These are phyloP conservation scores for Persicaria maculosa DNA, from an alignment of 148 eudicot genomes.

Conservation along the genomic window DNA sequence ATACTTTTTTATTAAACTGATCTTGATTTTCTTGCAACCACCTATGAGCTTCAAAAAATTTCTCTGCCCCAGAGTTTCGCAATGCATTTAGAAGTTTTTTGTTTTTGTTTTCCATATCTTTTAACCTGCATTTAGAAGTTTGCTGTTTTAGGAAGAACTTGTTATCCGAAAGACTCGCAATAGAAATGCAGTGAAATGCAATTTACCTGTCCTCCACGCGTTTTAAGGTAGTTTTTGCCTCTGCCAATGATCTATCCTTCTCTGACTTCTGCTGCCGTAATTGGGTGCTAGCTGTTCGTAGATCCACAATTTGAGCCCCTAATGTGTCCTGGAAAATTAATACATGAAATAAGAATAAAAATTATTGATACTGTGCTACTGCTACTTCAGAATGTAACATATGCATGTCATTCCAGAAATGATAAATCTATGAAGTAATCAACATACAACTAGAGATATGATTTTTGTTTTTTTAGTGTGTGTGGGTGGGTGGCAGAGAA, in stretches of 20 bases:
- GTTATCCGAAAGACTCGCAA: background rate
- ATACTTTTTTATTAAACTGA: conserved; percentile 68
- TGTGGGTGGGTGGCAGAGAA: no score
- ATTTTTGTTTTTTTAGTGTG: no score
- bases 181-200: background rate
- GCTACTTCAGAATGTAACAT: background rate
- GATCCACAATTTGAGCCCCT: conserved; percentile 47
- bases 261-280: conserved; percentile 39
- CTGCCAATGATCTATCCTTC: conserved; percentile 30
- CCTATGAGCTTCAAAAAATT: conserved; percentile 55
- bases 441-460: no score
- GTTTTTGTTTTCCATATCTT: conserved; percentile 67
- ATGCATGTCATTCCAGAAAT: background rate
- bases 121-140: conserved; percentile 39
- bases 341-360: background rate
- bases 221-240: conserved; percentile 22
- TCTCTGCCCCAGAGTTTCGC: conserved; percentile 53
- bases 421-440: background rate
- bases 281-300: conserved; percentile 38
- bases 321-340: conserved; percentile 41
- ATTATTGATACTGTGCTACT: no score
- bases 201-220: conserved; percentile 43
- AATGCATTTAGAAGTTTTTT: conserved; percentile 50
- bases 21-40: conserved; percentile 80
- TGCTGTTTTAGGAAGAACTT: background rate